Percentiles rank a stretch among this genome's conserved stretches.
phyloP scores from a whole-genome alignment of 768 basidiomycete species.

The Calvatia gigantea region DNA sequence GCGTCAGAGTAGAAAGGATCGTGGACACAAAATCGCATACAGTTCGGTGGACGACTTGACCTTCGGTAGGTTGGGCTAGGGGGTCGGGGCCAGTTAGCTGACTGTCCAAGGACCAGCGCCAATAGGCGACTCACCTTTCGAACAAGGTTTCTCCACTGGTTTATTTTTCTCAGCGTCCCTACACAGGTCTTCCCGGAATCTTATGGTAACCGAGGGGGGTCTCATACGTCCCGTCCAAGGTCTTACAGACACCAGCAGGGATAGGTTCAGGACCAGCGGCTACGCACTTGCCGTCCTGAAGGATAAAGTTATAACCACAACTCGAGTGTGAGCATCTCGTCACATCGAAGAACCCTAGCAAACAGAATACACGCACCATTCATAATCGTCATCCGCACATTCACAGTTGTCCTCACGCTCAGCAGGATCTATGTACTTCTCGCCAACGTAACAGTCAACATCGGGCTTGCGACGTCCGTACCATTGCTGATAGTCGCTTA shows the following conservation, averaged over 20 bases:
- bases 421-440: slow-evolving; percentile 86
- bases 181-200: slow-evolving; percentile 89
- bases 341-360: not conserved
- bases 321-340: slow-evolving; percentile 4
- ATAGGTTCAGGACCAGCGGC: slow-evolving; percentile 87
- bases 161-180: slow-evolving; percentile 70
- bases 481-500: slow-evolving; percentile 67
- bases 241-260: slow-evolving; percentile 67
- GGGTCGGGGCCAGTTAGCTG: not conserved
- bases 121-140: slow-evolving; percentile 57
- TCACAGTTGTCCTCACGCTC: slow-evolving; percentile 79
- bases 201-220: slow-evolving; percentile 92
- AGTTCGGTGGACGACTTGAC: slow-evolving; percentile 70
- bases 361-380: slow-evolving; percentile 58
- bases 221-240: slow-evolving; percentile 57
- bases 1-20: slow-evolving; percentile 1
- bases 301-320: slow-evolving; percentile 89
- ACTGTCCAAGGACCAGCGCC: not conserved
- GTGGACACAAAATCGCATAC: slow-evolving; percentile 35
- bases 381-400: slow-evolving; percentile 87
- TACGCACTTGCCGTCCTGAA: slow-evolving; percentile 70
- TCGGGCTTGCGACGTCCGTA: slow-evolving; percentile 80
- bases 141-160: slow-evolving; percentile 69
- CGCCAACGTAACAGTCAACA: slow-evolving; percentile 85
- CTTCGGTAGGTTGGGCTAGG: slow-evolving; percentile 76